phyloP scores from a whole-genome alignment of 2,329 filamentous ascomycete genomes.

The Xylariaceae sp. region DNA sequence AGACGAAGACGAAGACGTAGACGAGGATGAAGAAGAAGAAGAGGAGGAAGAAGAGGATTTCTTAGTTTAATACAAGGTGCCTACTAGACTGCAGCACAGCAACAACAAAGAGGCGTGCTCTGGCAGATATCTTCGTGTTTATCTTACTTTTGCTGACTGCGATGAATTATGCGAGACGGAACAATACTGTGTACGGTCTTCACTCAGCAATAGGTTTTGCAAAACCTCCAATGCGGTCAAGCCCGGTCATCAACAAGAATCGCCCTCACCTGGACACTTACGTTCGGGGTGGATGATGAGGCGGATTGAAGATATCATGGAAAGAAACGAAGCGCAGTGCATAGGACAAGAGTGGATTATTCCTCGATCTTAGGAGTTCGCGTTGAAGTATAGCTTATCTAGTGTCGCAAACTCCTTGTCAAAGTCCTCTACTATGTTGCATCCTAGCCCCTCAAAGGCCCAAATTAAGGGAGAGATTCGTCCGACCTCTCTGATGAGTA shows the following conservation, averaged over 20 bases:
- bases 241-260: constrained; percentile 4
- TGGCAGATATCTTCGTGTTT: too few species aligned
- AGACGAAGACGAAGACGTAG: too few species aligned
- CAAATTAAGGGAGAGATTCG: too few species aligned
- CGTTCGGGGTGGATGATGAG: constrained; percentile 12
- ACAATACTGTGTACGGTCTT: constrained; percentile 11
- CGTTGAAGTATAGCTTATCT: too few species aligned
- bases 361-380: background rate
- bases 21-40: too few species aligned
- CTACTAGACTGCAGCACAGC: too few species aligned
- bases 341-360: constrained; percentile 7
- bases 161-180: constrained; percentile 4
- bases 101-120: too few species aligned
- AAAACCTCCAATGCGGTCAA: constrained; percentile 2
- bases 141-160: constrained; percentile 9
- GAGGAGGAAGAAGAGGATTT: too few species aligned
- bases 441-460: too few species aligned
- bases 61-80: too few species aligned
- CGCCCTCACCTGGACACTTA: background rate
- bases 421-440: too few species aligned
- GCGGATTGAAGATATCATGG: constrained; percentile 5
- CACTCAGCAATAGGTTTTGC: constrained; percentile 4
- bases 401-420: background rate
- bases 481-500: too few species aligned
- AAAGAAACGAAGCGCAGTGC: constrained; percentile 5